Conservation (phyloP, 352 stramenopile genomes). For the Phytophthora citrophthora region DNA sequence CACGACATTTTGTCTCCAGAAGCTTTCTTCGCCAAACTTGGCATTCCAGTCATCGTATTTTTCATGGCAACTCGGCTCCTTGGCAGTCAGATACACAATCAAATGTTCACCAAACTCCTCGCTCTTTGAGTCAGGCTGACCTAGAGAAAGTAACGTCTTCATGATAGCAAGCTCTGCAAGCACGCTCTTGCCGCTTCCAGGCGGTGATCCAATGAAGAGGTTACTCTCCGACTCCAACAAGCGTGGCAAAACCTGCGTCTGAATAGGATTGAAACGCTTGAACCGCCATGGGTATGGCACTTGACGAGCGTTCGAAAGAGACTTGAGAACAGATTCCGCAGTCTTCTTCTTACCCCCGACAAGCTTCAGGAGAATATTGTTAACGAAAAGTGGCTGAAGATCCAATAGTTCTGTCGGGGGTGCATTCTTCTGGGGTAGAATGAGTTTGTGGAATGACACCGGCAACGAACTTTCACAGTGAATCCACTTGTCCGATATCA, state of each 20-base stretch:
- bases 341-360: slow-evolving; percentile 63
- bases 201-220: slow-evolving; percentile 94
- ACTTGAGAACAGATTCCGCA: slow-evolving; percentile 61
- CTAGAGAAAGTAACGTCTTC: slow-evolving; percentile 82
- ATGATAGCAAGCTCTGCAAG: slow-evolving; percentile 97
- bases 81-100: slow-evolving; percentile 95
- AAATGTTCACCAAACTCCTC: slow-evolving; percentile 78
- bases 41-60: slow-evolving; percentile 84
- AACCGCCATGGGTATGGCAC: slow-evolving; percentile 76
- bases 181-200: slow-evolving; percentile 95
- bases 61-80: slow-evolving; percentile 72
- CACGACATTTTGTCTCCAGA: slow-evolving; percentile 87
- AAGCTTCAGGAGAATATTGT: slow-evolving; percentile 83
- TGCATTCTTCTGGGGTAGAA: slow-evolving; percentile 98
- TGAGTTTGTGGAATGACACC: slow-evolving; percentile 98
- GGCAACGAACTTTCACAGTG: slow-evolving; percentile 96
- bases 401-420: slow-evolving; percentile 98
- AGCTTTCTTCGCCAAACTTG: slow-evolving; percentile 85
- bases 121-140: slow-evolving; percentile 55
- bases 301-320: slow-evolving; percentile 39
- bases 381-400: slow-evolving; percentile 95
- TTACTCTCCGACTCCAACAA: slow-evolving; percentile 97
- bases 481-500: slow-evolving; percentile 98
- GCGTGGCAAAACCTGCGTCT: slow-evolving; percentile 97
- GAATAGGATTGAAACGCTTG: slow-evolving; percentile 98